Conservation (phyloP, 345 rosid species). For the Salix udensis region DNA sequence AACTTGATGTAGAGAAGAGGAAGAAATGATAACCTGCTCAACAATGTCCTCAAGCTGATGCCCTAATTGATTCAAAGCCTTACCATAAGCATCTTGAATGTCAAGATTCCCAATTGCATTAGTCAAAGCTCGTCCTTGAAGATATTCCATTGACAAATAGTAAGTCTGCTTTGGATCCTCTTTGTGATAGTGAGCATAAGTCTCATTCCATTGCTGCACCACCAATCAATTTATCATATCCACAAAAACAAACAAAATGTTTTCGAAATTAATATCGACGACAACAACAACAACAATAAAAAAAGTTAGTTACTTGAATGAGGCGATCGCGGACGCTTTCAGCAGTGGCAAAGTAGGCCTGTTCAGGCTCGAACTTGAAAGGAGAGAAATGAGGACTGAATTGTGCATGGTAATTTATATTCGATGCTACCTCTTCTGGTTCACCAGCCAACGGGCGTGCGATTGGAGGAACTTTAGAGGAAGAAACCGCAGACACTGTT, state of each 20-base stretch:
- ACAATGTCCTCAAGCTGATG: constrained; percentile 80
- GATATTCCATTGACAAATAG: constrained; percentile 95
- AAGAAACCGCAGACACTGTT: constrained; percentile 24
- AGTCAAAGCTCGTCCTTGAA: constrained; percentile 91
- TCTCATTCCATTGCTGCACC: constrained; percentile 85
- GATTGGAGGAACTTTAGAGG: constrained; percentile 42
- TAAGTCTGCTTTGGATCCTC: constrained; percentile 89
- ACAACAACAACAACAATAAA: not conserved
- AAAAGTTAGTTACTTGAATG: constrained; percentile 41
- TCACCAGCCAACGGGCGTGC: constrained; percentile 63
- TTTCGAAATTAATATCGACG: too few species aligned
- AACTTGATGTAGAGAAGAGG: not conserved
- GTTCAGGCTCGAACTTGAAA: constrained; percentile 78
- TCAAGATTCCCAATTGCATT: constrained; percentile 81
- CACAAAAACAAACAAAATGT: too few species aligned
- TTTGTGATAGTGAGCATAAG: constrained; percentile 69
- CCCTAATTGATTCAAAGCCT: constrained; percentile 71
- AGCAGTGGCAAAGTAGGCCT: constrained; percentile 77
- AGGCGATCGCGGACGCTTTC: constrained; percentile 94
- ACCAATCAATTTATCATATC: not conserved
- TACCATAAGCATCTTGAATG: constrained; percentile 70
- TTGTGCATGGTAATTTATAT: constrained; percentile 71
- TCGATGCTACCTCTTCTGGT: constrained; percentile 63
- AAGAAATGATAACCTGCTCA: constrained; percentile 55
- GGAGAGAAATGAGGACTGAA: constrained; percentile 95